Evolutionary conservation across 352 stramenopile species (phyloP).

Genomic region (Bremia lactucae): DNA sequence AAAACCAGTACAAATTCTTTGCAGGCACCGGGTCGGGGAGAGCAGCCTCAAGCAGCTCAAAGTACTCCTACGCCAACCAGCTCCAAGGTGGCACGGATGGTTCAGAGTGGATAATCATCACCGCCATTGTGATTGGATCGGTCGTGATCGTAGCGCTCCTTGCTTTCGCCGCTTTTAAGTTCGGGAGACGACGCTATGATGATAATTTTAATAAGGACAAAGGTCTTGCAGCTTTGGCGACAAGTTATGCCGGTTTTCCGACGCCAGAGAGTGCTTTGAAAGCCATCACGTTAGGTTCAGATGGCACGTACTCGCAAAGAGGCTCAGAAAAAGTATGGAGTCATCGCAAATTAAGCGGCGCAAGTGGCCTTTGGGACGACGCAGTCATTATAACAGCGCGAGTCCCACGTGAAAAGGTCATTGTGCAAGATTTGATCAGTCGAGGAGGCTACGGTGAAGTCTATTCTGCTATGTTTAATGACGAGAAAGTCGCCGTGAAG

Average conservation of each 20-base stretch:
- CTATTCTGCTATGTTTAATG: slow-evolving; percentile 18
- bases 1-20: slow-evolving; percentile 22
- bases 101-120: slow-evolving; percentile 3
- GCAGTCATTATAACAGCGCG: slow-evolving; percentile 27
- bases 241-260: slow-evolving; percentile 23
- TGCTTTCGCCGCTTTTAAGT: slow-evolving; percentile 17
- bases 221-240: slow-evolving; percentile 15
- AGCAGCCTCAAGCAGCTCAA: slow-evolving; percentile 4
- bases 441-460: slow-evolving; percentile 27
- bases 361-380: slow-evolving; percentile 25
- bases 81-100: slow-evolving; percentile 1
- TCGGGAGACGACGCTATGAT: slow-evolving; percentile 8
- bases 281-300: slow-evolving; percentile 16
- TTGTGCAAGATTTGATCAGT: slow-evolving; percentile 19
- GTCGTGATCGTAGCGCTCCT: slow-evolving; percentile 12
- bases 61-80: slow-evolving; percentile 8
- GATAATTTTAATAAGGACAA: slow-evolving; percentile 13
- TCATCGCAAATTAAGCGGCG: slow-evolving; percentile 4
- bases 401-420: slow-evolving; percentile 20
- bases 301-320: slow-evolving; percentile 19
- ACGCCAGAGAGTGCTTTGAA: slow-evolving; percentile 18
- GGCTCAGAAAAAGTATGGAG: slow-evolving; percentile 2
- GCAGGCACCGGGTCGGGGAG: slow-evolving; percentile 3
- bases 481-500: slow-evolving; percentile 19
- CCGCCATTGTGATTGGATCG: slow-evolving; percentile 9